Conservation (phyloP, 805 yeast genomes). For the Schizosaccharomyces octosporus region DNA sequence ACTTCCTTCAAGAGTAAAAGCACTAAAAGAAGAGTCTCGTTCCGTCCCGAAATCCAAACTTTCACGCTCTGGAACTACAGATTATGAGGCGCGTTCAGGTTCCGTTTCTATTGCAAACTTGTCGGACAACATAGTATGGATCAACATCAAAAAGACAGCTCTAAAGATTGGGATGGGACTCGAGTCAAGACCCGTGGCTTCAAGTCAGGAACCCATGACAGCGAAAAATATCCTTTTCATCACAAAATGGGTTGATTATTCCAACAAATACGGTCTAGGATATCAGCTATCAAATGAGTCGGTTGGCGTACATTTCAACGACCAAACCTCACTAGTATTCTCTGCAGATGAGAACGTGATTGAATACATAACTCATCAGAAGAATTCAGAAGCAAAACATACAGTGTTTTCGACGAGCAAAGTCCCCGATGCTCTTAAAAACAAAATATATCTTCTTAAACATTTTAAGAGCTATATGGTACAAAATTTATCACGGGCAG, state of each 20-base stretch:
- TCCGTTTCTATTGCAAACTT: too few relatives aligned
- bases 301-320: constrained; percentile 74
- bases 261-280: constrained; percentile 84
- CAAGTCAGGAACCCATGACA: neutral
- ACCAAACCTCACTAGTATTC: constrained; percentile 52
- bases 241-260: constrained; percentile 94
- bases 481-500: constrained; percentile 37
- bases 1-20: neutral
- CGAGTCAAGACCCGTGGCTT: neutral
- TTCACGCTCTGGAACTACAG: neutral
- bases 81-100: neutral
- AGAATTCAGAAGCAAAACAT: neutral
- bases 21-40: neutral
- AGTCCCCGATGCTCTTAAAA: constrained; percentile 12
- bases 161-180: neutral
- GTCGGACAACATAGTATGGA: neutral
- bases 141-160: neutral
- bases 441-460: constrained; percentile 62
- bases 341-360: constrained; percentile 16
- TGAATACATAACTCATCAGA: constrained; percentile 6
- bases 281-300: constrained; percentile 76
- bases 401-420: neutral
- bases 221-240: constrained; percentile 19
- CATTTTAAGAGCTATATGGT: constrained; percentile 83
- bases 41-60: neutral